Evolutionary conservation across 129 eudicot species (phyloP).

Genomic region (Sambucus nigra): DNA sequence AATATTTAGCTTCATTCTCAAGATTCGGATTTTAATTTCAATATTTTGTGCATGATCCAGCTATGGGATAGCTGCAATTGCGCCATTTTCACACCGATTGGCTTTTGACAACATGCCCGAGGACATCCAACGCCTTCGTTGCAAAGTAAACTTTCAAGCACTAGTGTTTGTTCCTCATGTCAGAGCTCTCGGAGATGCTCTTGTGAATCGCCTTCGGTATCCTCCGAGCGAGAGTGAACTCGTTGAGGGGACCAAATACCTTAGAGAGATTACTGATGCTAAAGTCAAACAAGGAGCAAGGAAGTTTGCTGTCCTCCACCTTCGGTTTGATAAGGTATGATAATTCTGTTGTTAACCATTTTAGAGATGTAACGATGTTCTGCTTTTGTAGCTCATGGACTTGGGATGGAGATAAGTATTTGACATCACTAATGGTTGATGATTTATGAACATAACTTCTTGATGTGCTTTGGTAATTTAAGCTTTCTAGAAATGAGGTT

Average conservation of each 20-base stretch:
- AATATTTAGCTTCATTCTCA: background rate
- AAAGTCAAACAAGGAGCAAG: conserved; percentile 31
- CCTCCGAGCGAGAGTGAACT: conserved; percentile 28
- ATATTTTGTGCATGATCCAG: conserved; percentile 24
- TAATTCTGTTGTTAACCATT: background rate
- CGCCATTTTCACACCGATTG: conserved; percentile 94
- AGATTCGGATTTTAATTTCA: background rate
- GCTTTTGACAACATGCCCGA: conserved; percentile 84
- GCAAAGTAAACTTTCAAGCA: conserved; percentile 92
- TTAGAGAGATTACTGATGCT: conserved; percentile 33
- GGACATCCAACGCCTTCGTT: conserved; percentile 71
- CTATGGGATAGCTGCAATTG: conserved; percentile 90
- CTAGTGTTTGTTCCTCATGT: conserved; percentile 67
- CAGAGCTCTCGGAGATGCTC: conserved; percentile 68
- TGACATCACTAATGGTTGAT: background rate
- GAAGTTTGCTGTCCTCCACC: conserved; percentile 79
- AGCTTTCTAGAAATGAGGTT: background rate
- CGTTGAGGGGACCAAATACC: conserved; percentile 38
- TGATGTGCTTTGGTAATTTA: background rate
- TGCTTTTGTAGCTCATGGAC: background rate
- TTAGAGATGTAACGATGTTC: background rate
- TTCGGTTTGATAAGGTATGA: conserved; percentile 91
- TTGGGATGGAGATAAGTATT: conserved; percentile 5
- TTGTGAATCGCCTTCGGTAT: conserved; percentile 66
- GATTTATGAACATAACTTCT: background rate